phyloP scores from a whole-genome alignment of 2,329 filamentous ascomycete genomes.

The Exophiala viscosa region DNA sequence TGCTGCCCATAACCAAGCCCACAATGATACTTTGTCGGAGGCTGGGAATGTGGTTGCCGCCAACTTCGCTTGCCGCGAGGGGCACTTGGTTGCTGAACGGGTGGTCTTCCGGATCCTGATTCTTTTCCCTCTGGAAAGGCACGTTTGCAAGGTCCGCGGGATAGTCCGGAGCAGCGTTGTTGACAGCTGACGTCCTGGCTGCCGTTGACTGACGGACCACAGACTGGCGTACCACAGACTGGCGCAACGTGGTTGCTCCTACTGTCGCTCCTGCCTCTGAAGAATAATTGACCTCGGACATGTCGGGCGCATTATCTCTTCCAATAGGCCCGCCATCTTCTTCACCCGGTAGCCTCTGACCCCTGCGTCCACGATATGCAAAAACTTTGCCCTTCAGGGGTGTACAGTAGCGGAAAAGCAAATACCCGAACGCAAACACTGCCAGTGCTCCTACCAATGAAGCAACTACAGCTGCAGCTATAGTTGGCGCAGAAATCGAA shows the following conservation, averaged over 20 bases:
- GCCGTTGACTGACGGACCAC: neutral
- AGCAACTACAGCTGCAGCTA: constrained; percentile 4
- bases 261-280: too few relatives aligned
- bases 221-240: too few relatives aligned
- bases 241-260: too few relatives aligned
- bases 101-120: neutral
- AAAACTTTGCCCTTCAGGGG: constrained; percentile 1
- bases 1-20: neutral
- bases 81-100: constrained; percentile 6
- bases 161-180: neutral
- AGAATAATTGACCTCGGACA: neutral
- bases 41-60: neutral
- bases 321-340: constrained; percentile 2
- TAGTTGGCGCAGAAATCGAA: neutral
- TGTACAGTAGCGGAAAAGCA: constrained; percentile 11
- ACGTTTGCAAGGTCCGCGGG: neutral
- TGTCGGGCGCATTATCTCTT: neutral
- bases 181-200: too few relatives aligned
- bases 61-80: neutral
- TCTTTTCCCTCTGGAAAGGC: neutral
- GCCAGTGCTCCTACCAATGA: constrained; percentile 9
- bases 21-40: neutral
- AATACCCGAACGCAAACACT: constrained; percentile 1
- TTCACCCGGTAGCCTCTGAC: constrained; percentile 2
- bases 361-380: neutral